Percentiles rank a stretch among this genome's conserved stretches.
These are phyloP conservation scores for Furculomyces boomerangus DNA, from an alignment of 371 early-diverging fungal genomes.

Conservation along the genomic window DNA sequence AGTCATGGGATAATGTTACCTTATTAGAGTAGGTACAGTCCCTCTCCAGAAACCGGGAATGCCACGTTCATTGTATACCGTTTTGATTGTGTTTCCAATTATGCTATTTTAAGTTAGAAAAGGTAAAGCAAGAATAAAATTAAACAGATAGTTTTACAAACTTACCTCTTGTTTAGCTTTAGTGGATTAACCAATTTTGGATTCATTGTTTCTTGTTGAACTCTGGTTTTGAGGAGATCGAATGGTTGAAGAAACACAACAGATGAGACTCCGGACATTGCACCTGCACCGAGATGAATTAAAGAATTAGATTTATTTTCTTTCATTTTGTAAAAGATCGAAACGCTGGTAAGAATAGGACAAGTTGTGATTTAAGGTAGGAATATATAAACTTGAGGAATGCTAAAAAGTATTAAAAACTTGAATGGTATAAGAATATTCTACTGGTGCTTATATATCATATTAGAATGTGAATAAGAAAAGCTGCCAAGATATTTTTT, in stretches of 20 bases:
- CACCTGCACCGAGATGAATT: conserved; percentile 58
- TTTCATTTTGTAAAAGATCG: too few species aligned
- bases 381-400: too few species aligned
- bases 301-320: conserved; percentile 10
- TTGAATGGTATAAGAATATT: too few species aligned
- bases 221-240: conserved; percentile 73
- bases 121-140: background rate
- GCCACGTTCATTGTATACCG: conserved; percentile 24
- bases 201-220: conserved; percentile 42
- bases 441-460: too few species aligned
- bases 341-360: too few species aligned
- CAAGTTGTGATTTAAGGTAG: too few species aligned
- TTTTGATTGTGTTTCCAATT: background rate
- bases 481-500: too few species aligned
- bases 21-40: conserved; percentile 57
- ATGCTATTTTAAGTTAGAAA: background rate
- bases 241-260: conserved; percentile 78
- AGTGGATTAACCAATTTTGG: conserved; percentile 32
- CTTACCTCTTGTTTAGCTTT: conserved; percentile 15
- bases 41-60: conserved; percentile 81
- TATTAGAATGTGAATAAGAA: too few species aligned
- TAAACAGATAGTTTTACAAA: conserved; percentile 26
- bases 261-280: conserved; percentile 58
- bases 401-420: too few species aligned
- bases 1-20: conserved; percentile 25